phyloP scores from a whole-genome alignment of 176 grass and related monocot genomes.

The Zea luxurians region DNA sequence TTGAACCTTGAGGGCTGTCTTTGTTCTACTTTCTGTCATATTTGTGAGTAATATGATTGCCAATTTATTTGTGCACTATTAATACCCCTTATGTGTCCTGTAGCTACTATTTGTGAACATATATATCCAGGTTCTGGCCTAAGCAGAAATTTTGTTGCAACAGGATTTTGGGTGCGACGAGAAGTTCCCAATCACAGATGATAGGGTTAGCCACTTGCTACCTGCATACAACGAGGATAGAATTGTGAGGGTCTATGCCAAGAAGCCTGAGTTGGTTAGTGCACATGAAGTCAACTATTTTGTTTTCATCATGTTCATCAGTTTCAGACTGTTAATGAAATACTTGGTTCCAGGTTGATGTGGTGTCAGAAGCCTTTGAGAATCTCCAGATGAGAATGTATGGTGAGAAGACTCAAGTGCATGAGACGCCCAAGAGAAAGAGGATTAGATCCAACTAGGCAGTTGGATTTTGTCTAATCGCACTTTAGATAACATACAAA shows the following conservation, averaged over 20 bases:
- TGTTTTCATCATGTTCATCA: background rate
- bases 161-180: constrained; percentile 61
- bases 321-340: constrained; percentile 5
- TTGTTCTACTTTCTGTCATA: background rate
- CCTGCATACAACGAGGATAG: too few relatives aligned
- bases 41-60: background rate
- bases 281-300: background rate
- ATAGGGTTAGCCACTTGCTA: too few relatives aligned
- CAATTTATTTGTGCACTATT: constrained; percentile 16
- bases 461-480: background rate
- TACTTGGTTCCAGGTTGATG: constrained; percentile 58
- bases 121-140: background rate
- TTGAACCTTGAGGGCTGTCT: background rate
- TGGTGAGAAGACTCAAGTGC: constrained; percentile 82
- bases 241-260: constrained; percentile 38
- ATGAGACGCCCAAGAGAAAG: constrained; percentile 84
- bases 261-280: constrained; percentile 75
- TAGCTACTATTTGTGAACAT: background rate
- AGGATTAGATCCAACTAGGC: constrained; percentile 32
- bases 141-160: constrained; percentile 5
- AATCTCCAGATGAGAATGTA: constrained; percentile 83
- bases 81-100: background rate
- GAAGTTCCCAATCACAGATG: too few relatives aligned
- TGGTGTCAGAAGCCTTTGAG: constrained; percentile 81
- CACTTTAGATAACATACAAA: constrained; percentile 18